phyloP scores from a whole-genome alignment of 371 early-diverging fungal species.

The Rhizomucor miehei region DNA sequence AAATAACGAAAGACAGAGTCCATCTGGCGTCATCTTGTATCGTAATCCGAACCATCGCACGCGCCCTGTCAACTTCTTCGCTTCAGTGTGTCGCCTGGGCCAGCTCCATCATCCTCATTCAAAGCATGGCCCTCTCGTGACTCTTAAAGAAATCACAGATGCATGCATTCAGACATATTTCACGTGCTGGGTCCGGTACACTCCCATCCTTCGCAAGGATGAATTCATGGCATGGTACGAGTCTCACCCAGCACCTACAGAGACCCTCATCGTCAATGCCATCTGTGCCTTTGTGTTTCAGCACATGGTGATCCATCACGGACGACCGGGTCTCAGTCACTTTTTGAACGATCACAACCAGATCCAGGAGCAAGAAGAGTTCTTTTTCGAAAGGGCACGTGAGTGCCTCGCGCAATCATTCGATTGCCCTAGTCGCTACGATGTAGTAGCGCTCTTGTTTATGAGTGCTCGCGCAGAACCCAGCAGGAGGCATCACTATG shows the following conservation, averaged over 20 bases:
- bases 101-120: constrained; percentile 21
- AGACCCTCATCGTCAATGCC: constrained; percentile 46
- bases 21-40: constrained; percentile 19
- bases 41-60: constrained; percentile 34
- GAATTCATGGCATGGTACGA: constrained; percentile 44
- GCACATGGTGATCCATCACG: constrained; percentile 39
- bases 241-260: constrained; percentile 24
- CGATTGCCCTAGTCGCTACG: constrained; percentile 40
- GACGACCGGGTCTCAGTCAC: constrained; percentile 19
- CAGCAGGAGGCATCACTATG: constrained; percentile 34
- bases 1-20: neutral
- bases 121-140: constrained; percentile 19
- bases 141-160: constrained; percentile 34
- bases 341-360: constrained; percentile 32
- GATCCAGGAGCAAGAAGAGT: constrained; percentile 44
- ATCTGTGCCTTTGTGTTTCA: constrained; percentile 31
- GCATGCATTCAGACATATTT: constrained; percentile 41
- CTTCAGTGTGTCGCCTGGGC: constrained; percentile 26
- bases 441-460: constrained; percentile 28
- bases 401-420: constrained; percentile 39
- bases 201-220: constrained; percentile 28
- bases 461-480: constrained; percentile 29
- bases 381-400: constrained; percentile 42
- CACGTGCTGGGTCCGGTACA: constrained; percentile 40
- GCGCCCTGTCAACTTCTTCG: constrained; percentile 41